phyloP scores from a whole-genome alignment of 2,329 filamentous ascomycete genomes.

The Claviceps sp. region DNA sequence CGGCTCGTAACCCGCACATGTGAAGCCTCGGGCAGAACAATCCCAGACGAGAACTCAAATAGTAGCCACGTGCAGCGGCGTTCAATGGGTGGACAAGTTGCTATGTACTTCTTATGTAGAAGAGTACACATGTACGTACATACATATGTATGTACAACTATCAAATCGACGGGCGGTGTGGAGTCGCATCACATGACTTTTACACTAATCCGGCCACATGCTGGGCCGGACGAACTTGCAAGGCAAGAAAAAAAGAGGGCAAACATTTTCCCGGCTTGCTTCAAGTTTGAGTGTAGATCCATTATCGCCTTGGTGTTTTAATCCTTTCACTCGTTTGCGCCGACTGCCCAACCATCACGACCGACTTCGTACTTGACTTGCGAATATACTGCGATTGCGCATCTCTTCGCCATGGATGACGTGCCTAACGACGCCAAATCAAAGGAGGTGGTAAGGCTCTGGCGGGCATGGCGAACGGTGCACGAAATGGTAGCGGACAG shows the following conservation, averaged over 20 bases:
- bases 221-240: neutral
- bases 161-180: neutral
- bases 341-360: conserved; percentile 1
- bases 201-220: neutral
- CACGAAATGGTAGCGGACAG: conserved; percentile 91
- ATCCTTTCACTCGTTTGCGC: neutral
- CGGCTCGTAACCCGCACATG: too few species aligned
- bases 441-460: conserved; percentile 54
- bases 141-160: neutral
- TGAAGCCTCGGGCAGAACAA: neutral
- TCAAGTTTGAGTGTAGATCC: neutral
- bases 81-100: neutral
- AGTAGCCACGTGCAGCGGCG: neutral
- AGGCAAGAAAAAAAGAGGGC: neutral
- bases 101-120: too few species aligned
- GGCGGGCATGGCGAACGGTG: conserved; percentile 86
- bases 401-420: conserved; percentile 21
- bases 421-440: conserved; percentile 36
- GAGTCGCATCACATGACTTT: neutral
- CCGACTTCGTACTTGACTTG: neutral
- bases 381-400: neutral
- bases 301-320: neutral
- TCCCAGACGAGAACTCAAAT: neutral
- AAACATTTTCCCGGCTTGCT: neutral
- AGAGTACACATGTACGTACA: too few species aligned